Evolutionary conservation across 495 filamentous ascomycete species (phyloP), one percentile per base, ranked within the genome.

Genomic region (Oidiodendron maius): DNA sequence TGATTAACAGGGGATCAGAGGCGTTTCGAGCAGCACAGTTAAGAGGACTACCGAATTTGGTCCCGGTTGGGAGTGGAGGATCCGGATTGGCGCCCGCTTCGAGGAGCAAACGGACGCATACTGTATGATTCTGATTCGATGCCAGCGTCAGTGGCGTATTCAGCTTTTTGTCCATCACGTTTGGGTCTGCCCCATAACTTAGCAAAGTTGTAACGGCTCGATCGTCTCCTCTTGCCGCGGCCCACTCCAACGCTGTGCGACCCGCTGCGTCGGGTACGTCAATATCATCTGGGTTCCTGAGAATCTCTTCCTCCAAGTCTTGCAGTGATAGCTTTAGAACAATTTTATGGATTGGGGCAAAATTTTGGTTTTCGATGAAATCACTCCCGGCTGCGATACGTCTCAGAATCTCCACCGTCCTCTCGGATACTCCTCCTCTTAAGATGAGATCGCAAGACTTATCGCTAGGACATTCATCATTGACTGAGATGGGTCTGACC

Each of bases 221-320:
- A 2, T 48, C 49, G 43, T 66, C 52, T 21, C 61, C 61, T 28
- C 55, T 15, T 26, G 55, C 59, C 8, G 62, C 63, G 5, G 64
- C 63, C 64, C 65, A 67, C 12, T 36, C 38, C 20, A 69, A 40
- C 9, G 68, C 53, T 12, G 65, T 67, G 25, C 61, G 59, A n/a
- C 66, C 65, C 38, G 44, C 20, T 11, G 32, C 36, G 28, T 58
- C 55, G 11, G 17, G 16, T 2, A 16, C 34, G 23, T 48, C 41
- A 30, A 58, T 36, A 16, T 42, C 51, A 17, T 63, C 54, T 0
- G 58, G 57, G 28, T 62, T 22, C 2, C 23, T 24, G 16, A 32
- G 2, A n/a, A 61, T 18, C 32, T 59, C 61, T 40, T 56, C 45
- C 35, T 61, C 59, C 1, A 69, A 46, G 34, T 25, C 20, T 32